These are phyloP conservation scores for Neocucurbitaria cava DNA, from an alignment of 2,329 filamentous ascomycete genomes.

Conservation along the genomic window DNA sequence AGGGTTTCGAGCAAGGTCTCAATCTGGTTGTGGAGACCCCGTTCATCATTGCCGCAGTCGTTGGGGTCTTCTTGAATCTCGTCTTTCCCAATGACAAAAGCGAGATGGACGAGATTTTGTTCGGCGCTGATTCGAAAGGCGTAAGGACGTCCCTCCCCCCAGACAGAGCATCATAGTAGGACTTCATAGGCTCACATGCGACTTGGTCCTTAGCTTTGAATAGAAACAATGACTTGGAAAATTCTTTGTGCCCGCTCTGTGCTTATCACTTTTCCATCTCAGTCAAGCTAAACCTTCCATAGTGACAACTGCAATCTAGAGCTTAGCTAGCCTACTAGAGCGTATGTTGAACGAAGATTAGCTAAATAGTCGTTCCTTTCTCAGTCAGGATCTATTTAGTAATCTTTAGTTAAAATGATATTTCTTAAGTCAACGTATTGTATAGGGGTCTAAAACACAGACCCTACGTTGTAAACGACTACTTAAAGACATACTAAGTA, in stretches of 20 bases:
- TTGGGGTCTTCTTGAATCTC: constrained; percentile 51
- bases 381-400: background rate
- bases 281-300: background rate
- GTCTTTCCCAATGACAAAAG: constrained; percentile 46
- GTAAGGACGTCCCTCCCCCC: background rate
- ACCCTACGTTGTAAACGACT: background rate
- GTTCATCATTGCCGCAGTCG: constrained; percentile 51
- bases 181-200: background rate
- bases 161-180: background rate
- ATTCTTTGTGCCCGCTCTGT: background rate
- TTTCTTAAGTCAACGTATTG: background rate
- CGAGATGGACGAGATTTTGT: background rate
- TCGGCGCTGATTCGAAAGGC: background rate
- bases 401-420: background rate
- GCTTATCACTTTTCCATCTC: background rate
- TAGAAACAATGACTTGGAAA: background rate
- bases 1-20: constrained; percentile 51
- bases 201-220: background rate
- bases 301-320: background rate
- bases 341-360: background rate
- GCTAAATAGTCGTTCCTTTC: background rate
- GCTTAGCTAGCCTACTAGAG: background rate
- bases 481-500: too few species aligned
- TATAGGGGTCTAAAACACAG: background rate
- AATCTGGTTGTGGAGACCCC: constrained; percentile 53